Evolutionary conservation across 2,329 filamentous ascomycete species (phyloP), one percentile per base, ranked within the genome.

Genomic region (Xylaria multiplex): DNA sequence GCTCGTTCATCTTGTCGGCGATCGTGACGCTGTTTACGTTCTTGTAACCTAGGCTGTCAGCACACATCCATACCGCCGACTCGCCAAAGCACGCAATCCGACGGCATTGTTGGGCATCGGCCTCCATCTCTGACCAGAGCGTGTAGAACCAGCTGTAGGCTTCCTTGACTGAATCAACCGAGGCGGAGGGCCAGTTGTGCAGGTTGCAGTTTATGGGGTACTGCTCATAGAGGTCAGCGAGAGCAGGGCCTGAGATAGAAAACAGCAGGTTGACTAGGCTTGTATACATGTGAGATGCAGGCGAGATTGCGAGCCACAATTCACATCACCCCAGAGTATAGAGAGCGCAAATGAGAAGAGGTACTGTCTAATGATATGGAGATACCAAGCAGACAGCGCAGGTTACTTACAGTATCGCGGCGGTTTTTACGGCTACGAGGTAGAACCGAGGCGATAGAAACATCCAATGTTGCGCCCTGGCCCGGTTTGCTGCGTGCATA

Each of bases 381-480:
- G 6, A 7, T 30, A 50, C 3, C 16, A 22, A 30, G 32, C 35
- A 3, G 13, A 56, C 11, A 30, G 7, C 1, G 16, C 8, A 45
- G 52, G 2, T 2, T 3, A 64, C 64, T 65, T 14, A 69, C 67
- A 6, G 58, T 67, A 54, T 67, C 64, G 30, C 67, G 67, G 37
- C 56, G 60, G 30, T 37, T 46, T 1, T 24, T 54, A n/a, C 43
- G 46, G 48, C n/a, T 6, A 22, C 4, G 7, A 32, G 46, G 2
- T 1, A 27, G 27, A 35, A n/a, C 40, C 3, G 30, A 0, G 11
- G 71, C 73, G 14, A 69, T 71, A 7, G 73, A 56, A 70, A 86
- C 79, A 19, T 74, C 76, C 35, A 86, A 75, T 0, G 75, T 68
- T 6, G 75, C 70, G 1, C 78, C 76, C 64, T 84, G 74, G 0